Evolutionary conservation across 106 monocot species (phyloP).

Genomic region (Vanilla planifolia): DNA sequence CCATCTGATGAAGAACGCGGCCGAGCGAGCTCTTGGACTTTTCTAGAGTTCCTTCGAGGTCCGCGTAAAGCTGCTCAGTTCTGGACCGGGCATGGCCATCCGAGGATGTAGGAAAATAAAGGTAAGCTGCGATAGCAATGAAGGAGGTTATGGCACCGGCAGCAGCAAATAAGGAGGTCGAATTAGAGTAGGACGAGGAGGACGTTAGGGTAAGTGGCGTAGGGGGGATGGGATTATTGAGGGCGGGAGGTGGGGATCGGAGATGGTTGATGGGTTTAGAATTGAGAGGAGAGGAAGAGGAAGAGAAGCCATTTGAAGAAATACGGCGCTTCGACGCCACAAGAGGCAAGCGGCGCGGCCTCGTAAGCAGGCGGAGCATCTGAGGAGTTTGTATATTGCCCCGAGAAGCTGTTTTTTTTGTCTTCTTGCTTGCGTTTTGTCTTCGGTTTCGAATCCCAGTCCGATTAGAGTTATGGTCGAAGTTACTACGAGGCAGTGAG

Average conservation of each 20-base stretch:
- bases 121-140: slow-evolving; percentile 20
- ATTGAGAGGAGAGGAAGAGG: neutral
- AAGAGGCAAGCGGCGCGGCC: slow-evolving; percentile 11
- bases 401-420: too few relatives aligned
- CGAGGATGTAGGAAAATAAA: slow-evolving; percentile 16
- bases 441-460: neutral
- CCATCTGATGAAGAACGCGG: slow-evolving; percentile 48
- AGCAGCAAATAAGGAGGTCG: slow-evolving; percentile 16
- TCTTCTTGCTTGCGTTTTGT: neutral
- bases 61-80: slow-evolving; percentile 21
- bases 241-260: neutral
- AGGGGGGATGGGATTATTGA: slow-evolving; percentile 1
- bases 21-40: slow-evolving; percentile 30
- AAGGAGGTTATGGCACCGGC: slow-evolving; percentile 47
- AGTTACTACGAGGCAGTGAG: too few relatives aligned
- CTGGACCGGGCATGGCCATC: slow-evolving; percentile 3
- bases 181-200: slow-evolving; percentile 1
- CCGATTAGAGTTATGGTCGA: neutral
- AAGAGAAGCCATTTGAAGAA: neutral
- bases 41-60: slow-evolving; percentile 49
- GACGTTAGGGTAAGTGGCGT: neutral
- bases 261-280: neutral
- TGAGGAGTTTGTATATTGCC: neutral
- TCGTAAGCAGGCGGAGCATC: slow-evolving; percentile 14
- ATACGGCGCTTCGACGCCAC: neutral